Conservation (phyloP, 352 stramenopile species). For the Phytophthora hybrid region DNA sequence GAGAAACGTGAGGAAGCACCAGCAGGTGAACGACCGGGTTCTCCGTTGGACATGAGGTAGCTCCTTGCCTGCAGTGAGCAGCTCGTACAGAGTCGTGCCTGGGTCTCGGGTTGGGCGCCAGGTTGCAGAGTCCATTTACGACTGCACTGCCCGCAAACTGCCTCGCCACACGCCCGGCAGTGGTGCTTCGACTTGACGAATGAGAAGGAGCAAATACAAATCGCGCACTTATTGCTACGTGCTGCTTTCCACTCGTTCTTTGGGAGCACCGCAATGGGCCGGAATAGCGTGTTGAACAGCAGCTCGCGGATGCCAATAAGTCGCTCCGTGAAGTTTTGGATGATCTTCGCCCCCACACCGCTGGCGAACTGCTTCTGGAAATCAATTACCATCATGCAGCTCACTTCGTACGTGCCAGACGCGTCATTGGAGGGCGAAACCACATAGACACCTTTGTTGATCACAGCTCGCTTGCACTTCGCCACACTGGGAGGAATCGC, state of each 20-base stretch:
- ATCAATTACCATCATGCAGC: slow-evolving; percentile 87
- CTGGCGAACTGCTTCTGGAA: slow-evolving; percentile 84
- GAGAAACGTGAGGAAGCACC: slow-evolving; percentile 40
- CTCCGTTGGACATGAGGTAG: slow-evolving; percentile 51
- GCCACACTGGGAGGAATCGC: slow-evolving; percentile 77
- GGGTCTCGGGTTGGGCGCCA: slow-evolving; percentile 59
- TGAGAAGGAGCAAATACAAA: slow-evolving; percentile 78
- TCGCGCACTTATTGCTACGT: slow-evolving; percentile 63
- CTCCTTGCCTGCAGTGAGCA: slow-evolving; percentile 82
- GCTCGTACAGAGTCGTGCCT: slow-evolving; percentile 81
- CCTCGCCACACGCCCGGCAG: slow-evolving; percentile 83
- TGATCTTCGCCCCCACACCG: slow-evolving; percentile 69
- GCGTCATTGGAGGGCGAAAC: slow-evolving; percentile 53
- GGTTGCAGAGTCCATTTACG: slow-evolving; percentile 85
- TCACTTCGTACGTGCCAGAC: slow-evolving; percentile 75
- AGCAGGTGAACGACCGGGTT: slow-evolving; percentile 42
- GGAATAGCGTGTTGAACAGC: slow-evolving; percentile 87
- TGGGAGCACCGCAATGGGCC: slow-evolving; percentile 67
- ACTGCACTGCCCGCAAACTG: slow-evolving; percentile 85
- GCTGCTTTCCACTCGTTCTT: slow-evolving; percentile 71
- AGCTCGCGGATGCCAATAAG: slow-evolving; percentile 85
- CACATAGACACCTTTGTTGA: slow-evolving; percentile 84
- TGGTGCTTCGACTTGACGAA: slow-evolving; percentile 82
- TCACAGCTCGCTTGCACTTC: slow-evolving; percentile 87
- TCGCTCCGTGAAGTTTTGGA: slow-evolving; percentile 80